A percentile compares a stretch with the other conserved stretches of the same genome.
Evolutionary conservation across 225 moss, liverwort and hornwort genomes (phyloP).

Genomic region (Sphagnum tenellum): DNA sequence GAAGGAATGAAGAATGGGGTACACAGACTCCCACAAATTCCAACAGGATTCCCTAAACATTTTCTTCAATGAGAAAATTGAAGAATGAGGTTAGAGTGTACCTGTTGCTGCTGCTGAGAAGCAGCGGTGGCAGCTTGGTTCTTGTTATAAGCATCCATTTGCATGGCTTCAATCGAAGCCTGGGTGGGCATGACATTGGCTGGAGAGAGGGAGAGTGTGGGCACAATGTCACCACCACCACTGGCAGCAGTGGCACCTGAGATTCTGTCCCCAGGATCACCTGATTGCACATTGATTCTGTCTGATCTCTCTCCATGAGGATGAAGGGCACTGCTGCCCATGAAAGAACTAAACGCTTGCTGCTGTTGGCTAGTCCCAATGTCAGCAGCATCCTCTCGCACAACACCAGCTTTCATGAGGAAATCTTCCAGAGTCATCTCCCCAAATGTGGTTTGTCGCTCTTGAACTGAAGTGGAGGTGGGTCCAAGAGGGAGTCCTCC

Average conservation of each 20-base stretch:
- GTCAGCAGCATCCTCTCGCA: slow-evolving; percentile 59
- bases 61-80: no score
- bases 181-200: slow-evolving; percentile 55
- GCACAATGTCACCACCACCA: slow-evolving; percentile 42
- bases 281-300: slow-evolving; percentile 27
- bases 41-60: no score
- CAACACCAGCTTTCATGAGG: slow-evolving; percentile 82
- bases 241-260: no score
- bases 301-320: slow-evolving; percentile 26
- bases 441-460: slow-evolving; percentile 49
- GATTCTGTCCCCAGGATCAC: background rate
- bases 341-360: slow-evolving; percentile 32
- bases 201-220: slow-evolving; percentile 66
- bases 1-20: no score
- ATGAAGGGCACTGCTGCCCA: slow-evolving; percentile 13
- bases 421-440: slow-evolving; percentile 98
- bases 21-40: no score
- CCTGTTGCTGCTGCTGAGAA: slow-evolving; percentile 28
- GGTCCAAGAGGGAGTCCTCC: slow-evolving; percentile 10
- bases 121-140: slow-evolving; percentile 21
- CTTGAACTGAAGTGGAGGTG: slow-evolving; percentile 19
- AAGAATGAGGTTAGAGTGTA: no score
- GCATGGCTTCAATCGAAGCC: slow-evolving; percentile 65
- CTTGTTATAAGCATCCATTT: slow-evolving; percentile 53
- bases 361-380: slow-evolving; percentile 3